phyloP scores from a whole-genome alignment of 2,329 filamentous ascomycete species.

The Hypoxylon sp. region DNA sequence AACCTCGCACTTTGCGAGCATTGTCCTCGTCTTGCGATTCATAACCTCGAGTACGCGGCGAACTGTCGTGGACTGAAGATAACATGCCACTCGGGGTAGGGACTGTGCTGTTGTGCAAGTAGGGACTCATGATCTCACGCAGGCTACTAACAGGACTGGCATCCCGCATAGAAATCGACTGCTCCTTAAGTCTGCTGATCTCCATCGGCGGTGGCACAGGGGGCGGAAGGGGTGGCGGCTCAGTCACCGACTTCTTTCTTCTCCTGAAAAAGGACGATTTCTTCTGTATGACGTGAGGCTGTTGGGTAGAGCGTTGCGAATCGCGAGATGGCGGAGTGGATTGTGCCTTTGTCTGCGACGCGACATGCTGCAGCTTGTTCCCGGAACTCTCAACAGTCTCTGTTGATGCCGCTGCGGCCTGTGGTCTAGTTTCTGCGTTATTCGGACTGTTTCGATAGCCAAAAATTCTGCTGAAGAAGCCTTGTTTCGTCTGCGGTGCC shows the following conservation, averaged over 20 bases:
- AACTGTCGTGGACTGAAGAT: constrained; percentile 43
- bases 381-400: constrained; percentile 55
- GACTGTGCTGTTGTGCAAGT: constrained; percentile 60
- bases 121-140: constrained; percentile 88
- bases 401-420: constrained; percentile 53
- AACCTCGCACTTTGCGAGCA: constrained; percentile 64
- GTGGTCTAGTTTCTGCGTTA: constrained; percentile 43
- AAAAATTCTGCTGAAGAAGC: constrained; percentile 95
- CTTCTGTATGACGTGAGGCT: constrained; percentile 75
- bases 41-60: constrained; percentile 40
- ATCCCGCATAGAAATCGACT: constrained; percentile 53
- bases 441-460: constrained; percentile 70
- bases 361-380: constrained; percentile 57
- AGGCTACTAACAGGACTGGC: constrained; percentile 82
- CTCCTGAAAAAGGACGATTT: constrained; percentile 96
- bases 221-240: constrained; percentile 71
- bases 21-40: constrained; percentile 48
- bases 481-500: constrained; percentile 68
- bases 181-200: constrained; percentile 41
- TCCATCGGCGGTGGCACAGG: constrained; percentile 50
- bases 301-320: constrained; percentile 56
- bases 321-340: constrained; percentile 65
- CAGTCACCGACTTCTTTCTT: constrained; percentile 88
- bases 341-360: constrained; percentile 60
- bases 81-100: constrained; percentile 34